Conservation (phyloP, 148 eudicot species). For the Chenopodium formosanum region DNA sequence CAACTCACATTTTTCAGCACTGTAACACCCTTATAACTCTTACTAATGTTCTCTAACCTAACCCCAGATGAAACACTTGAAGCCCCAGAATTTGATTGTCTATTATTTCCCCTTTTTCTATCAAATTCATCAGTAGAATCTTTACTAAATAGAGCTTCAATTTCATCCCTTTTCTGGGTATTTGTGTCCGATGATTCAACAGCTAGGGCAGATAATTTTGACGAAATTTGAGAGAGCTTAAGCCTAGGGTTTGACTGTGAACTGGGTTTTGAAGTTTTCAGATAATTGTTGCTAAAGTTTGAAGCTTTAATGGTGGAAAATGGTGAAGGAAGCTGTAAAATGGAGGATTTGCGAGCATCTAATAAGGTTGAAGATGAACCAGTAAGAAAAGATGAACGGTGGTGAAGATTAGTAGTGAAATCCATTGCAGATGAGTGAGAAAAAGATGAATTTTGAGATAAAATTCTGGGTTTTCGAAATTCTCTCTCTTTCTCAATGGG, state of each 20-base stretch:
- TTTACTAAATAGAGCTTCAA: slow-evolving; percentile 70
- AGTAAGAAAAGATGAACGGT: slow-evolving; percentile 21
- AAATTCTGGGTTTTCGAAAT: background rate
- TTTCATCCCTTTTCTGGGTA: slow-evolving; percentile 45
- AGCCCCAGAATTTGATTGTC: slow-evolving; percentile 56
- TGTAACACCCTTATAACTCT: slow-evolving; percentile 79
- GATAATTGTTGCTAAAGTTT: slow-evolving; percentile 18
- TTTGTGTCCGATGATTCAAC: slow-evolving; percentile 41
- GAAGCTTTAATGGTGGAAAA: slow-evolving; percentile 34
- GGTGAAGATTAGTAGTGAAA: slow-evolving; percentile 18
- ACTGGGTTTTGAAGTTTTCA: slow-evolving; percentile 25
- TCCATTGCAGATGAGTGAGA: slow-evolving; percentile 16
- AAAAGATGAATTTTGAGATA: no score
- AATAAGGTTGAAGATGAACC: slow-evolving; percentile 24
- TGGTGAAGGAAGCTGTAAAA: slow-evolving; percentile 33
- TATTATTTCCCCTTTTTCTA: slow-evolving; percentile 42
- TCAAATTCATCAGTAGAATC: slow-evolving; percentile 30
- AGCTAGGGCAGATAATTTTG: slow-evolving; percentile 46
- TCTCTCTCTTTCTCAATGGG: slow-evolving; percentile 1
- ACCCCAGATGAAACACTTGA: slow-evolving; percentile 86
- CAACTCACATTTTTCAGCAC: slow-evolving; percentile 76
- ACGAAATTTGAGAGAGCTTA: slow-evolving; percentile 25
- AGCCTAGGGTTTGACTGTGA: slow-evolving; percentile 26
- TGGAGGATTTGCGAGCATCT: slow-evolving; percentile 32
- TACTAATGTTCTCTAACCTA: slow-evolving; percentile 75